Percentiles rank a stretch among this genome's conserved stretches.
phyloP scores from a whole-genome alignment of 2,329 filamentous ascomycete genomes.

The Trichoderma harzianum region DNA sequence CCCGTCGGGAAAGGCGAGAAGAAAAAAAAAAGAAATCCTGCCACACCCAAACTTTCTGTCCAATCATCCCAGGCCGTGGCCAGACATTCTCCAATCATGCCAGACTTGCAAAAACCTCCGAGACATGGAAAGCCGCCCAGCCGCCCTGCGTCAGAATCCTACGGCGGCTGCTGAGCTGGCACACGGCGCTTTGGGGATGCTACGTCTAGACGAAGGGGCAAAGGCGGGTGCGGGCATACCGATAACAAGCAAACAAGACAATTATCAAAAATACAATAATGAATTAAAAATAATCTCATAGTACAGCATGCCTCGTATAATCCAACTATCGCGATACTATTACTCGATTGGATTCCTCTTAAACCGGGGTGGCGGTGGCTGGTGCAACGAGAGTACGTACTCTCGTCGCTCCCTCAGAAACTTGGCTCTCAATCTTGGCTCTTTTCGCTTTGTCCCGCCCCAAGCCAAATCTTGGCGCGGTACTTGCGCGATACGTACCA shows the following conservation, averaged over 20 bases:
- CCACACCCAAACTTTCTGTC: neutral
- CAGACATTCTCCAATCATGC: neutral
- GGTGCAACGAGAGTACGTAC: neutral
- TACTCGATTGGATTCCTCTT: neutral
- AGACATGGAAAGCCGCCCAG: neutral
- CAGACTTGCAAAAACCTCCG: neutral
- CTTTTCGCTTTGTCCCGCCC: neutral
- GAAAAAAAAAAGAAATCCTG: neutral
- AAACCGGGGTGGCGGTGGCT: neutral
- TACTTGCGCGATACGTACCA: conserved; percentile 1
- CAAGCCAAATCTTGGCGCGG: neutral
- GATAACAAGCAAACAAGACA: neutral
- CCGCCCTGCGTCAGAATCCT: neutral
- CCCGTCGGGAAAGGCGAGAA: neutral
- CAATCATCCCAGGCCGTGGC: neutral
- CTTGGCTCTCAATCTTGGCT: neutral
- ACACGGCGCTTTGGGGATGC: neutral
- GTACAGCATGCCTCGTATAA: neutral
- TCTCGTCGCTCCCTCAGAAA: neutral
- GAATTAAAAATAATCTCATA: neutral
- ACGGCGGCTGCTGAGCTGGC: neutral
- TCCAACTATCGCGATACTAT: neutral
- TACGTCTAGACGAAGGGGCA: neutral
- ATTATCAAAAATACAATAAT: neutral
- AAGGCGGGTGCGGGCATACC: neutral